Conservation (phyloP, 202 grass and related monocot genomes). For the Carex sylvatica region DNA sequence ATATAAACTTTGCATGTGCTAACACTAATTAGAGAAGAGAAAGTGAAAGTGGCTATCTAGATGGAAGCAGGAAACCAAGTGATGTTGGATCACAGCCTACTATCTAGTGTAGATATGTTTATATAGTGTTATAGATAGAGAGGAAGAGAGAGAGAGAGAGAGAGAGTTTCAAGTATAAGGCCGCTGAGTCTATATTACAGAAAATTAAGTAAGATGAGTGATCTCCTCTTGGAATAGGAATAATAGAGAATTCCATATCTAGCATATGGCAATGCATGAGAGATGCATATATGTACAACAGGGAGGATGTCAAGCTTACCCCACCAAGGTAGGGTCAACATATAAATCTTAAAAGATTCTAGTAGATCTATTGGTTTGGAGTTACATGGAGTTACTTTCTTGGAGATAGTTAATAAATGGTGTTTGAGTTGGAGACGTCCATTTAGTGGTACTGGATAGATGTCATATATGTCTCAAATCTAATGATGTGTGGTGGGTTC, state of each 20-base stretch:
- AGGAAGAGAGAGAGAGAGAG: conserved; percentile 3
- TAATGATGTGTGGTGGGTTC: conserved; percentile 17
- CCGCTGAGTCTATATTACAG: not conserved
- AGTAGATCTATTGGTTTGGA: not conserved
- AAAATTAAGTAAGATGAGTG: not conserved
- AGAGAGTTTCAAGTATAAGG: conserved; percentile 35
- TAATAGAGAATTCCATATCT: conserved; percentile 1
- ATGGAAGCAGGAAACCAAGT: conserved; percentile 19
- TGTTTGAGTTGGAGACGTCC: not conserved
- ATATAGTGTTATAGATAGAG: conserved; percentile 15
- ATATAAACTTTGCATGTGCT: conserved; percentile 25
- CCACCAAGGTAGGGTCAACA: not conserved
- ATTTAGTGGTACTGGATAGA: not conserved
- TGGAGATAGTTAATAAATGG: not conserved
- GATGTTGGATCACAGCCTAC: conserved; percentile 18
- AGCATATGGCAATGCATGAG: not conserved
- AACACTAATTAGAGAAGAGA: conserved; percentile 19
- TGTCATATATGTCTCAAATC: not conserved
- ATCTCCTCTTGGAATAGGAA: not conserved
- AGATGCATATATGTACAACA: not conserved
- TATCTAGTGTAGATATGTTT: conserved; percentile 6
- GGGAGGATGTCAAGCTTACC: not conserved
- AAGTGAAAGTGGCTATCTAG: conserved; percentile 21
- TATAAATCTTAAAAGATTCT: not conserved
- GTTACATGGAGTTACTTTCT: not conserved